Conservation (phyloP, 495 filamentous ascomycete species). For the Penicillium malachiteum region DNA sequence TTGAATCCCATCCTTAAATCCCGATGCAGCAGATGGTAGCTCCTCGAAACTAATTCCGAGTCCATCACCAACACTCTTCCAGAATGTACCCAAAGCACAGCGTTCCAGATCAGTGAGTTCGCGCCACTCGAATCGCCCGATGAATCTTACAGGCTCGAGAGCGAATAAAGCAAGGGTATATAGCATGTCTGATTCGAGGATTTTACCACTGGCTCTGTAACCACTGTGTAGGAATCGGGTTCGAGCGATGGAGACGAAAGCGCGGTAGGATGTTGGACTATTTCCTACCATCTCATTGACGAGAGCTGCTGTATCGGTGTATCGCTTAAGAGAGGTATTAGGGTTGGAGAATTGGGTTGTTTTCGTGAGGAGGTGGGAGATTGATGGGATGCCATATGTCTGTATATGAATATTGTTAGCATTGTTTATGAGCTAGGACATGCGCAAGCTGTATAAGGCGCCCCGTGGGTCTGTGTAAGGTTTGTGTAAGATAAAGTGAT, state of each 20-base stretch:
- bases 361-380: slow-evolving; percentile 54
- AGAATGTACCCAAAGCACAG: slow-evolving; percentile 65
- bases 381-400: slow-evolving; percentile 68
- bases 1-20: slow-evolving; percentile 61
- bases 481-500: too few species aligned
- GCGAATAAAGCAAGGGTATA: slow-evolving; percentile 67
- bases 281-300: slow-evolving; percentile 55
- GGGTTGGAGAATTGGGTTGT: slow-evolving; percentile 58
- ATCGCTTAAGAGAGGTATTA: slow-evolving; percentile 56
- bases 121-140: slow-evolving; percentile 63
- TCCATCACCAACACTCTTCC: slow-evolving; percentile 63
- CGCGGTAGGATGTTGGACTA: slow-evolving; percentile 47
- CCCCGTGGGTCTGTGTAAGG: background rate
- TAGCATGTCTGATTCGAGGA: slow-evolving; percentile 63
- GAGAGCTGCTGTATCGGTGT: slow-evolving; percentile 60
- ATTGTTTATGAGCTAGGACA: too few species aligned
- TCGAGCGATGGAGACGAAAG: slow-evolving; percentile 54
- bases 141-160: slow-evolving; percentile 57
- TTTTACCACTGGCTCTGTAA: slow-evolving; percentile 59
- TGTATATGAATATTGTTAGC: slow-evolving; percentile 14
- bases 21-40: slow-evolving; percentile 36
- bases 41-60: slow-evolving; percentile 56
- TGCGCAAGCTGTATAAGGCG: background rate
- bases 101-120: slow-evolving; percentile 57
- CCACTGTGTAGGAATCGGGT: slow-evolving; percentile 65